phyloP scores from a whole-genome alignment of 805 yeast genomes.

The Teunomyces pallodes region DNA sequence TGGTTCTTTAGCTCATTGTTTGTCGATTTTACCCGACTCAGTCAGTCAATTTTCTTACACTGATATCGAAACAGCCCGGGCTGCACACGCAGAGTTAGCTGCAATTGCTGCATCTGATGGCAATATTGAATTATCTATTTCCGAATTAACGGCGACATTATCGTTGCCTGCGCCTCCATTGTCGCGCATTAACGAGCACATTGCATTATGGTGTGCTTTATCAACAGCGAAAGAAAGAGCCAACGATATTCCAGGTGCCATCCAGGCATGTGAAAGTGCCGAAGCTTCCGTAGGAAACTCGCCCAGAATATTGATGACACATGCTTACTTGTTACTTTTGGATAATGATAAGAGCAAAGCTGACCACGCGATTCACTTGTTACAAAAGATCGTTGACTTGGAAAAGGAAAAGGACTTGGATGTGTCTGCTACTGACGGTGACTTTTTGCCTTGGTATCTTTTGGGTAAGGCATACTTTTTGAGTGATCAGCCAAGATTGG shows the following conservation, averaged over 20 bases:
- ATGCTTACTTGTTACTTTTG: conserved; percentile 48
- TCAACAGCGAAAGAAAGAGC: conserved; percentile 52
- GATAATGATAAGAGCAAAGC: conserved; percentile 27
- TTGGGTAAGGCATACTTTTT: conserved; percentile 52
- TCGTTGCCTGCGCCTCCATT: conserved; percentile 50
- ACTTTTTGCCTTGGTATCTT: conserved; percentile 58
- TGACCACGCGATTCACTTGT: conserved; percentile 31
- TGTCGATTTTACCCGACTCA: conserved; percentile 38
- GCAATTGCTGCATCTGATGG: conserved; percentile 52
- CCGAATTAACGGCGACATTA: conserved; percentile 50
- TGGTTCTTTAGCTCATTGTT: conserved; percentile 44
- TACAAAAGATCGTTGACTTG: conserved; percentile 30
- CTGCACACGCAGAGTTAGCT: conserved; percentile 56
- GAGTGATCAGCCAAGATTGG: conserved; percentile 45
- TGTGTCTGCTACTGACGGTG: conserved; percentile 28
- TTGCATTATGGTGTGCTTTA: conserved; percentile 52
- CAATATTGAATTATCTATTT: conserved; percentile 47
- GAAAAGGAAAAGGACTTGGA: conserved; percentile 18
- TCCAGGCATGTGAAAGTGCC: conserved; percentile 49
- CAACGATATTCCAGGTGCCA: conserved; percentile 48
- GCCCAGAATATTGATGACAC: conserved; percentile 45
- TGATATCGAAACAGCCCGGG: conserved; percentile 48
- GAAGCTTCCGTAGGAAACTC: conserved; percentile 43
- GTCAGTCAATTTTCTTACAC: conserved; percentile 23
- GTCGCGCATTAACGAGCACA: conserved; percentile 44